These are phyloP conservation scores for Kitagawia praeruptora DNA, from an alignment of 129 eudicot species.

Conservation along the genomic window DNA sequence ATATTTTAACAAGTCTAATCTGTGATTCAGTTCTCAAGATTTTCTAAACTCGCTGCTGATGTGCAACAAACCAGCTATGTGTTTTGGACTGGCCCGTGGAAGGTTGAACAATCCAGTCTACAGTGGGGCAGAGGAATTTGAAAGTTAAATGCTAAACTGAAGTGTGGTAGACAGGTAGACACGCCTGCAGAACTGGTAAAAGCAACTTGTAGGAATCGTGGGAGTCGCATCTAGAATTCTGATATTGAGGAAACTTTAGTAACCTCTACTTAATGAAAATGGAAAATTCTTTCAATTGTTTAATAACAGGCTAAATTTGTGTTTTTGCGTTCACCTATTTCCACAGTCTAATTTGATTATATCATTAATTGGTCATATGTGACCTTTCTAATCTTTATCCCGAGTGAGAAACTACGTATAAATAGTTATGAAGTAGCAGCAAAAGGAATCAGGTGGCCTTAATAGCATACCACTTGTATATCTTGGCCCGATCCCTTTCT, in stretches of 20 bases:
- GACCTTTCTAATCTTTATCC: not conserved
- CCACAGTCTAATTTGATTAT: not conserved
- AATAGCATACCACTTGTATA: constrained; percentile 52
- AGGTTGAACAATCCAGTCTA: not conserved
- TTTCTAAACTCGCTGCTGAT: not conserved
- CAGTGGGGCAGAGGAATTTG: not conserved
- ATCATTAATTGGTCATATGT: not conserved
- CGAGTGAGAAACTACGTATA: not conserved
- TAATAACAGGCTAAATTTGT: not conserved
- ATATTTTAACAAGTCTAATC: not conserved
- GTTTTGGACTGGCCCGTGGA: not conserved
- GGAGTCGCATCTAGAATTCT: not conserved
- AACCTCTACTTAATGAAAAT: not conserved
- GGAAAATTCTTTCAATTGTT: not conserved
- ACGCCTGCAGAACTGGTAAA: not conserved
- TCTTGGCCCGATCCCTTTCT: constrained; percentile 53
- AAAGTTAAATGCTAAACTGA: not conserved
- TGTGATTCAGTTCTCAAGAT: not conserved
- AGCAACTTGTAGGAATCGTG: not conserved
- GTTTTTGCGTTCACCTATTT: not conserved
- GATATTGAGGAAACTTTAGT: not conserved
- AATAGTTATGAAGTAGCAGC: not conserved
- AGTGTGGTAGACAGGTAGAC: not conserved
- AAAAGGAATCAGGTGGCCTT: not conserved
- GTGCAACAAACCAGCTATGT: not conserved